Evolutionary conservation across 352 stramenopile species (phyloP), one percentile per base, ranked within the genome.

Genomic region (Pythium pyrilobum): DNA sequence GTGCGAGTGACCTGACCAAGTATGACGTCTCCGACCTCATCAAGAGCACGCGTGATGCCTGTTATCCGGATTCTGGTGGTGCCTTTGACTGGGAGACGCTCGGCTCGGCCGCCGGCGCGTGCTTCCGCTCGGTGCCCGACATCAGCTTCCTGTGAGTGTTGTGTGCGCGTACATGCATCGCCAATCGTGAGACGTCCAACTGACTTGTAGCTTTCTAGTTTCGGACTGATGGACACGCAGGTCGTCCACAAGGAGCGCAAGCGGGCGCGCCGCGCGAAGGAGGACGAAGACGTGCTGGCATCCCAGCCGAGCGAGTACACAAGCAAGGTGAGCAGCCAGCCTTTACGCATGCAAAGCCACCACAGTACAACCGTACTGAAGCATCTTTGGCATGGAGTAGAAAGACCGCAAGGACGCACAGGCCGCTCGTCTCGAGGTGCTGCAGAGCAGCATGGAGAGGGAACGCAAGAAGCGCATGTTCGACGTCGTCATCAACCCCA

Each of bases 381-480:
- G n/a, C 16, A 23, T n/a, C 18, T 40, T 5, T 40, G n/a, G 5
- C 28, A 34, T 57, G 24, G 37, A 52, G 25, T 24, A 89, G 72
- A 83, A 81, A 72, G 77, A 89, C 31, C 77, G 77, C 46, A 87
- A 88, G 56, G 81, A 92, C 45, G 81, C 81, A 15, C 81, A 92
- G 46, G 81, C 81, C n/a, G 71, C 70, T 12, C 73, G 81, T 12
- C 56, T 92, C 11, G 70, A 92, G 39, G 66, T 87, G 46, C 57
- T 92, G 21, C 77, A 88, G 56, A 73, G 58, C n/a, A 73, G 66
- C 18, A 74, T 92, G 57, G 62, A 84, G 32, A 20, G 52, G 1
- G 56, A 57, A 16, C 43, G 51, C 3, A 67, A 68, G 23, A 72
- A 77, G 41, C 34, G 70, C 34, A 57, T 92, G 25, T 92, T 92